Evolutionary conservation across 768 basidiomycete genomes (phyloP).

Genomic region (Tricholoma hemisulphureum): DNA sequence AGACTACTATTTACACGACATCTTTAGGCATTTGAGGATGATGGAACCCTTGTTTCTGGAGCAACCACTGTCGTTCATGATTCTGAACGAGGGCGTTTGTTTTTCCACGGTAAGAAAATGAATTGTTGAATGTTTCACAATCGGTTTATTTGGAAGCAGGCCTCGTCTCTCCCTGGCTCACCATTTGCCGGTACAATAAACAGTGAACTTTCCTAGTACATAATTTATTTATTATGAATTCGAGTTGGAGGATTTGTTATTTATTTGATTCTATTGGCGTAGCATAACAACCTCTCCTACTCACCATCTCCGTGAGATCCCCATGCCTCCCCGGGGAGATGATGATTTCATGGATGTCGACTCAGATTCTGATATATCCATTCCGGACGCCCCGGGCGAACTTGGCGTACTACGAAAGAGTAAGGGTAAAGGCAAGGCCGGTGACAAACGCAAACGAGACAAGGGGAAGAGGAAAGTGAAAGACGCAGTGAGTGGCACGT

Average conservation of each 20-base stretch:
- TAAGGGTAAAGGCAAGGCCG: conserved; percentile 51
- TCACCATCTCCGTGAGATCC: neutral
- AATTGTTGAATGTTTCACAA: neutral
- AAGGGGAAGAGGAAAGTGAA: conserved; percentile 54
- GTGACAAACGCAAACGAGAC: conserved; percentile 17
- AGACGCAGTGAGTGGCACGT: conserved; percentile 37
- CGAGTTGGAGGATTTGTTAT: neutral
- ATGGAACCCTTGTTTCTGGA: conserved; percentile 55
- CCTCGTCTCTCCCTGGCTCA: conserved; percentile 4
- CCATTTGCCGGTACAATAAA: conserved; percentile 1
- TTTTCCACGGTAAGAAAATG: conserved; percentile 54
- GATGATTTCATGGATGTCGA: conserved; percentile 54
- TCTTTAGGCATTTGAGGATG: conserved; percentile 63
- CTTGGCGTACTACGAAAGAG: conserved; percentile 23
- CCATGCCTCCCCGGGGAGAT: conserved; percentile 36
- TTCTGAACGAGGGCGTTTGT: conserved; percentile 46
- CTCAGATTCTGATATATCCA: conserved; percentile 71
- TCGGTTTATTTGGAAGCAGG: neutral
- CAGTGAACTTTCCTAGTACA: no score
- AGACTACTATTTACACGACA: conserved; percentile 4
- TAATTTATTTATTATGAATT: no score
- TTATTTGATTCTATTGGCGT: neutral
- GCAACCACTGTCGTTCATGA: conserved; percentile 60
- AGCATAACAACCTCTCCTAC: neutral
- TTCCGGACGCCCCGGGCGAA: conserved; percentile 49